A percentile compares a stretch with the other conserved stretches of the same genome.
Evolutionary conservation across 176 grass and related monocot species (phyloP).

Genomic region (Canna indica): DNA sequence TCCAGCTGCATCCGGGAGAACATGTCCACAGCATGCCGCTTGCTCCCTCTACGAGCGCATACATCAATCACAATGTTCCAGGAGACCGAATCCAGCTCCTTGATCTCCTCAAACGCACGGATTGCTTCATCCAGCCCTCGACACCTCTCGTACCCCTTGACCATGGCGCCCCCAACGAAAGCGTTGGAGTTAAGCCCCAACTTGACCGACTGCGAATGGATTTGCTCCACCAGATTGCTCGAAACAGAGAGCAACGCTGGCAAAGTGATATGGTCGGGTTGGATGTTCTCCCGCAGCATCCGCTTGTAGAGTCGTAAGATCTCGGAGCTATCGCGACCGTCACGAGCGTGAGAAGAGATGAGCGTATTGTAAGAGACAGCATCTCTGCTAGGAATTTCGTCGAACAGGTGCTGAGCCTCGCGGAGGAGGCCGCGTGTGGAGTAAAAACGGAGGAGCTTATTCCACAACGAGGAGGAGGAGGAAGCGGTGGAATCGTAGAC

Average conservation of each 20-base stretch:
- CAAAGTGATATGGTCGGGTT: constrained; percentile 26
- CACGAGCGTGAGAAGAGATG: constrained; percentile 18
- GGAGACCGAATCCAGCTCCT: constrained; percentile 17
- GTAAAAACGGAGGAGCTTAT: constrained; percentile 23
- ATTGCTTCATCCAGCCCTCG: constrained; percentile 10
- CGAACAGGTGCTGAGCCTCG: constrained; percentile 28
- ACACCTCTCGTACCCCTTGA: constrained; percentile 19
- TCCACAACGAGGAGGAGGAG: constrained; percentile 18
- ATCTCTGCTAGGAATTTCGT: constrained; percentile 30
- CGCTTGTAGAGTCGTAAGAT: constrained; percentile 4
- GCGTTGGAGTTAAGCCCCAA: constrained; percentile 16
- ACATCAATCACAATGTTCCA: constrained; percentile 34
- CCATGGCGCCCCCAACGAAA: constrained; percentile 29
- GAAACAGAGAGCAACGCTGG: constrained; percentile 9
- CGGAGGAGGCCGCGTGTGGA: not conserved
- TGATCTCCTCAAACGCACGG: constrained; percentile 21
- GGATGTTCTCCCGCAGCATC: constrained; percentile 20
- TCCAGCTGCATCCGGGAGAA: constrained; percentile 29
- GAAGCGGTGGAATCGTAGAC: not conserved
- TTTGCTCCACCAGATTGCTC: constrained; percentile 18
- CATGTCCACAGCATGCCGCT: constrained; percentile 2
- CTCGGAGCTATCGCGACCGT: not conserved
- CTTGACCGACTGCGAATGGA: constrained; percentile 21
- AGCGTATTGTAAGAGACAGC: constrained; percentile 30
- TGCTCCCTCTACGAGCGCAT: constrained; percentile 20